Evolutionary conservation across 805 yeast genomes (phyloP), one percentile per base, ranked within the genome.

Genomic region (Candida ortonii): DNA sequence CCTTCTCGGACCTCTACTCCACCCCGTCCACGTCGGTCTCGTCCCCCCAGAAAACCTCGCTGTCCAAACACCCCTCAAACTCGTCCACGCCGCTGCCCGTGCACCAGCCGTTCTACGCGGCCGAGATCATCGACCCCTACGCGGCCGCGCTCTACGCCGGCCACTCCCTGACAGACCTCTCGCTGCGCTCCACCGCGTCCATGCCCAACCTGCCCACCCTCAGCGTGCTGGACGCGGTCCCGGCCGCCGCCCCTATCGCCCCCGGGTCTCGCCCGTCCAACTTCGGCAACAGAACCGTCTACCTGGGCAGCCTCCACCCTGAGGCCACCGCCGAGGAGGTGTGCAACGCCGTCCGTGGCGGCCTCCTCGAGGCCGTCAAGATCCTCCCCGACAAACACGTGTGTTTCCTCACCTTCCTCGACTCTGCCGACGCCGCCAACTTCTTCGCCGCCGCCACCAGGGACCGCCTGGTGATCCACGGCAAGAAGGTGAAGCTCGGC

Each of bases 271-370:
- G 33, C 15, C 31, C 32, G 11, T 42, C 47, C 4, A 46, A 46
- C 18, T 22, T 46, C 16, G 77, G 73, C 1, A 84, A 83, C 52
- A 65, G 94, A 53, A 78, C 89, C 1, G 73, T 84, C 12, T 83
- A 76, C 50, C 62, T 84, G 27, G 84, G 85, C 5, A 79, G 78
- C 44, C 62, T 84, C 30, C 81, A 79, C 41, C 73, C 79, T 7
- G 67, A 71, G 31, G 76, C 87, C 1, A 72, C 78, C 5, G 70
- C 74, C 2, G 90, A 82, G 53, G 89, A 84, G 48, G 71, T 84
- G 28, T 84, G 89, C 47, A 84, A 84, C 52, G 76, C 74, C 28
- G 79, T 83, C 18, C 68, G 89, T 47, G 90, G 90, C 25, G 94
- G 94, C n/a, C 60, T 78, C 13, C 65, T 84, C 25, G 88, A 84